Evolutionary conservation across 108 stramenopile species (phyloP).

Genomic region (Schizochytrium sp.): DNA sequence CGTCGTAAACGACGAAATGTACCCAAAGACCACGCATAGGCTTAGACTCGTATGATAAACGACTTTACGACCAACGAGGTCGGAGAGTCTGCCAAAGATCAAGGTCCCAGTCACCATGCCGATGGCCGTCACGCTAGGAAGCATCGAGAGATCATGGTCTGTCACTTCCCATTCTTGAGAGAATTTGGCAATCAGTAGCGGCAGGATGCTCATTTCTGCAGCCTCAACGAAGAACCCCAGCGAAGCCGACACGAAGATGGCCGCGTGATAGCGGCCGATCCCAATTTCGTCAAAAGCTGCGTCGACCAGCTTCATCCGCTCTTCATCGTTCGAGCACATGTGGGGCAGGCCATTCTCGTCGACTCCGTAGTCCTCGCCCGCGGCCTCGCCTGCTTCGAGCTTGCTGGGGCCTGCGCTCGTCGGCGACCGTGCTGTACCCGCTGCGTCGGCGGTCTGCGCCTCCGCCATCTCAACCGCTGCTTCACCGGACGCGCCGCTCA

Average conservation of each 20-base stretch:
- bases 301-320: background rate
- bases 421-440: too few relatives aligned
- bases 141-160: background rate
- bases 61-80: background rate
- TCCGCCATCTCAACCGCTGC: too few relatives aligned
- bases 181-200: background rate
- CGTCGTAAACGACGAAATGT: background rate
- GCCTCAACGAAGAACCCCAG: slow-evolving; percentile 6
- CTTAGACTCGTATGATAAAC: background rate
- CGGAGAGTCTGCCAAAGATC: background rate
- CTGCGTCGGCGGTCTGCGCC: too few relatives aligned
- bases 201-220: background rate
- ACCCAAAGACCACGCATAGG: background rate
- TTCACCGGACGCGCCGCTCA: too few relatives aligned
- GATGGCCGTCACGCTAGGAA: background rate
- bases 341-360: background rate
- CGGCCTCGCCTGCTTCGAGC: background rate
- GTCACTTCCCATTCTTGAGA: background rate
- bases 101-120: background rate
- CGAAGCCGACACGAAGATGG: background rate
- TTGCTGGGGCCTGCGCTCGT: too few relatives aligned
- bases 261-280: background rate
- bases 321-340: background rate
- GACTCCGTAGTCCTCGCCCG: background rate
- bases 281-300: background rate